Evolutionary conservation across 306 rosid species (phyloP), one percentile per base, ranked within the genome.

Genomic region (Vigna reflexopilosa): DNA sequence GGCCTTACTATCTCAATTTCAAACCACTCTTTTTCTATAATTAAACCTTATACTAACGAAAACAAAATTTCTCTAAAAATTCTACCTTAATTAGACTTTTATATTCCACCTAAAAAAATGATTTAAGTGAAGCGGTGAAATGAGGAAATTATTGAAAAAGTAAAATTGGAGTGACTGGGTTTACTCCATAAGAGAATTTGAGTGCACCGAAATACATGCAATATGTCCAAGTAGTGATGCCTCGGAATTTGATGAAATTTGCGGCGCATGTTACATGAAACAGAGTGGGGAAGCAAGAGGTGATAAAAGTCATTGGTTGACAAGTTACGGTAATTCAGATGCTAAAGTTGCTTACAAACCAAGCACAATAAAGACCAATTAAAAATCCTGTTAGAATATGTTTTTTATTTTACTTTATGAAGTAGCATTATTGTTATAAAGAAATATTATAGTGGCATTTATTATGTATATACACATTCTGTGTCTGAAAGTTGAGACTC

Each of bases 181-280:
- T 9, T 20, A 56, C 32, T 56, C 61, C 59, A 45, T 32, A 20
- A 48, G 0, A 7, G 5, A 70, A 47, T 59, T 78, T 16, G 36
- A 48, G 7, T 47, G 77, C 77, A 48, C 82, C 38, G 26, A 79
- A 70, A 11, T 70, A 49, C 15, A 16, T 15, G n/a, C 7, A 9
- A 38, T 8, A 24, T 45, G 59, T 16, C 14, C 32, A 59, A 10
- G 3, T 45, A 30, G 17, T 30, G 6, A 15, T 48, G 70, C 55
- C 54, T 74, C 2, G 76, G 81, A 70, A 76, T 72, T 19, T 16
- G 45, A 70, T 59, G 48, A 70, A 49, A 24, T 58, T 76, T 82
- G 85, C 82, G 82, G 85, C 78, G 82, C 70, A 38, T 9, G 38
- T 61, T 70, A 80, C 81, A 75, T 55, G 13, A 42, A 54, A 28